phyloP scores from a whole-genome alignment of 495 filamentous ascomycete species.

The Lophiostoma macrostomum region DNA sequence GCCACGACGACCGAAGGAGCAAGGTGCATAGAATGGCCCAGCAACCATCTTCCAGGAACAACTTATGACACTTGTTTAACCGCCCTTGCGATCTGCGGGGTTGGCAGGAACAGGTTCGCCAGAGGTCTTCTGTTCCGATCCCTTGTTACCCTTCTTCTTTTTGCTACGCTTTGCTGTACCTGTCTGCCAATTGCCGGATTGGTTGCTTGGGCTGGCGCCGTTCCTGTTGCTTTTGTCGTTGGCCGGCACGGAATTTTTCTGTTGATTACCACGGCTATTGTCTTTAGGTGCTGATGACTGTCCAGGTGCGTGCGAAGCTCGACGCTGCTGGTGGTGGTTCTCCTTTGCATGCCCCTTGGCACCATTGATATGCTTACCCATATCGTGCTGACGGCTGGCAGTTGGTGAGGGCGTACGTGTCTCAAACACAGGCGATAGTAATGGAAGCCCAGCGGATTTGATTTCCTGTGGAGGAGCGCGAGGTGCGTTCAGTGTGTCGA shows the following conservation, averaged over 20 bases:
- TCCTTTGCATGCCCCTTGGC: constrained; percentile 21
- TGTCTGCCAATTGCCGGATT: constrained; percentile 13
- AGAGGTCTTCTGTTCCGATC: constrained; percentile 5
- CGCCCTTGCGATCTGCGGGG: constrained; percentile 45
- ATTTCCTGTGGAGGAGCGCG: constrained; percentile 30
- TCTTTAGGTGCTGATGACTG: constrained; percentile 15
- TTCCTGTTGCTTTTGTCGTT: constrained; percentile 12
- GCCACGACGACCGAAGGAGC: background rate
- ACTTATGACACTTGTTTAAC: constrained; percentile 30
- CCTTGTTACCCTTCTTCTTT: constrained; percentile 17
- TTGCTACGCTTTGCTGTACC: constrained; percentile 37
- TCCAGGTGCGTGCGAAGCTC: constrained; percentile 38
- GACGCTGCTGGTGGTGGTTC: constrained; percentile 12
- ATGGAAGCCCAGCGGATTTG: constrained; percentile 30
- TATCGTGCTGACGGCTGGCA: constrained; percentile 30
- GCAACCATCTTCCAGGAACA: no score
- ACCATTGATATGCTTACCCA: constrained; percentile 11
- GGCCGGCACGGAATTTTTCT: background rate
- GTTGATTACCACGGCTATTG: constrained; percentile 2
- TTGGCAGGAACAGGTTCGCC: constrained; percentile 41
- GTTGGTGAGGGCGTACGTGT: constrained; percentile 48
- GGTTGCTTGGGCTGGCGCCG: constrained; percentile 4
- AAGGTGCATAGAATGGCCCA: background rate
- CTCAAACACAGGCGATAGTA: constrained; percentile 49
- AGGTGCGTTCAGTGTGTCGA: constrained; percentile 23